Base-by-base conservation (phyloP, 1,139 yeast species). In the Taphrina deformans region DNA sequence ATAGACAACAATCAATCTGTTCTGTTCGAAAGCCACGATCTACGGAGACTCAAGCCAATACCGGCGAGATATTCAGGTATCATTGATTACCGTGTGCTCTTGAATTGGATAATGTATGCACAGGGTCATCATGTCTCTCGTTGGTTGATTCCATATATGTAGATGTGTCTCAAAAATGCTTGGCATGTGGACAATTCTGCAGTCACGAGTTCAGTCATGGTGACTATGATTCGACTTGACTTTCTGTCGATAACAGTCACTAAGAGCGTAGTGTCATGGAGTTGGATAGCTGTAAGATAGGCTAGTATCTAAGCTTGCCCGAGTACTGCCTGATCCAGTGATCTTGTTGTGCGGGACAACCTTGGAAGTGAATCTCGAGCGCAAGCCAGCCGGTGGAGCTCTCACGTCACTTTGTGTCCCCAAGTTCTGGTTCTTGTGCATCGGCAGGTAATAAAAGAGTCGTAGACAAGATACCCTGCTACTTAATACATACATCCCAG, bases 81-180 rank as follows among this genome's bases (percentile, higher is more conserved):
- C 24, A 18, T 51, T n/a, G 44, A 51, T 16, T 53, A 53, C 3
- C 35, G 58, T 7, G 24, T 24, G 4, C 45, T 53, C 16, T 23
- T 53, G 14, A 53, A 53, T 27, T 38, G 58, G 46, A 53, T 53
- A 33, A 41, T 38, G 10, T 35, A 35, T 29, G 55, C 55, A 23
- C 55, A 51, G 26, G 35, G 33, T 9, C 27, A 23, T 24, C 40
- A 33, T 48, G 26, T 48, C 9, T 48, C 53, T 16, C 35, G 53
- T 7, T 48, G 53, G 53, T 18, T 48, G 35, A 48, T 48, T 10
- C 53, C 53, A 2, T 48, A 48, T 24, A 18, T 45, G 51, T 45
- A 45, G 29, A 21, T 4, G n/a, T n/a, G n/a, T n/a, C n/a, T n/a
- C n/a, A n/a, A n/a, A n/a, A n/a, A n/a, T n/a, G n/a, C n/a, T n/a